These are phyloP conservation scores for Colletotrichum melonis DNA, from an alignment of 2,329 filamentous ascomycete species.

Conservation along the genomic window DNA sequence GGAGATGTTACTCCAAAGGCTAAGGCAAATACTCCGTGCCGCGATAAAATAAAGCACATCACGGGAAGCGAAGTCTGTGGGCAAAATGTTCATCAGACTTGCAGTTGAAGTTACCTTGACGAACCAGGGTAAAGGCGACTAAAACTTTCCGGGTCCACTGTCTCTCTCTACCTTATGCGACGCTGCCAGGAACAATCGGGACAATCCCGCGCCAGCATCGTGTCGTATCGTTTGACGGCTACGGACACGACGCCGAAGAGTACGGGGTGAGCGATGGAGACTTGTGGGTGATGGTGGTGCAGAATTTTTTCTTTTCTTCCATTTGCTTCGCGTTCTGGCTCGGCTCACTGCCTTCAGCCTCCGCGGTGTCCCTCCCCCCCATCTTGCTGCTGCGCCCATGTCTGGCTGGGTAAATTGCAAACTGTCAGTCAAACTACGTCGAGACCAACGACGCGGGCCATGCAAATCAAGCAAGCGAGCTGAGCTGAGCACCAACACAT, in stretches of 20 bases:
- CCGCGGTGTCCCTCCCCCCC: too few species aligned
- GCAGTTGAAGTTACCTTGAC: background rate
- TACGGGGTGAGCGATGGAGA: background rate
- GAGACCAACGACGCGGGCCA: background rate
- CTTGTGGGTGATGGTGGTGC: background rate
- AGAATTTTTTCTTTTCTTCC: background rate
- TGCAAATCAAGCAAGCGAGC: background rate
- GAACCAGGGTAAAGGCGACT: background rate
- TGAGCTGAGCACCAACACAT: background rate
- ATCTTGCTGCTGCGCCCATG: too few species aligned
- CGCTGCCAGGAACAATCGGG: conserved; percentile 17
- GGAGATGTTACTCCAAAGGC: background rate
- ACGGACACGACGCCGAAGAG: background rate
- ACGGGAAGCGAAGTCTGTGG: background rate
- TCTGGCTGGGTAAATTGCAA: background rate
- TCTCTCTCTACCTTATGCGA: background rate
- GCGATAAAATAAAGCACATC: background rate
- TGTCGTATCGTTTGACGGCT: background rate
- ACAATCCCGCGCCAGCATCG: conserved; percentile 3
- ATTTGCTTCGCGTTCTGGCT: background rate
- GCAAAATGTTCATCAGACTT: background rate
- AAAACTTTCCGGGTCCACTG: background rate
- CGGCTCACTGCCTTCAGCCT: background rate
- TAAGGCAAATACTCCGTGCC: too few species aligned
- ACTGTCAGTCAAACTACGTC: background rate